Base-by-base conservation (phyloP, 2,329 filamentous ascomycete species). In the Endoconidiophora polonica region DNA sequence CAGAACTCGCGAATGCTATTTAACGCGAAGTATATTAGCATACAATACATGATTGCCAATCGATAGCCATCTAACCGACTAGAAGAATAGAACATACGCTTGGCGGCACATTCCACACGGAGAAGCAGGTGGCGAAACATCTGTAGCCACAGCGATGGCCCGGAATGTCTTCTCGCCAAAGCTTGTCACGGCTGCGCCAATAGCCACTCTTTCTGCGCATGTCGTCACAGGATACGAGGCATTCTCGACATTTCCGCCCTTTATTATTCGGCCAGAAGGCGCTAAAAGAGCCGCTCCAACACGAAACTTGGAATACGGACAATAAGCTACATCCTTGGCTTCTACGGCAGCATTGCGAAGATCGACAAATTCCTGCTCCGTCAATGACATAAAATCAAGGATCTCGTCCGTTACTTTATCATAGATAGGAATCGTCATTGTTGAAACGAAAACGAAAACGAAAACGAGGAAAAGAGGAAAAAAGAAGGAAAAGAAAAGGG, bases 71-170 rank as follows among this genome's bases (percentile, higher is more conserved):
- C 5, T 22, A 7, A 24, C 16, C 40, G 16, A 29, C 48, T 24
- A 5, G n/a, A 52, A 50, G 24, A 49, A 38, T 41, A 37, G 46
- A 47, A 72, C 77, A 68, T 62, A 86, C 82, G 90, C 94, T 63
- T 95, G 90, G 58, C 90, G 73, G 64, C 90, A 96, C 87, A 94
- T 95, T 50, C 91, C 91, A 62, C 91, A 98, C 0, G 91, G 91
- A 55, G 81, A 80, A 44, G 74, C 74, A 3, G 79, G 77, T 26
- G 77, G 76, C 29, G 65, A 66, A 40, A 84, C 81, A 61, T 95
- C 84, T 4, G 88, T 93, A 5, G 84, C 76, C 3, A 98, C 87
- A 14, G 84, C 90, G 20, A 98, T 65, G 18, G 88, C 90, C 59
- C 77, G 80, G 66, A 93, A 86, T 26, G 58, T 59, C 33, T 64